Evolutionary conservation across 768 basidiomycete genomes (phyloP).

Genomic region (Russula earlei): DNA sequence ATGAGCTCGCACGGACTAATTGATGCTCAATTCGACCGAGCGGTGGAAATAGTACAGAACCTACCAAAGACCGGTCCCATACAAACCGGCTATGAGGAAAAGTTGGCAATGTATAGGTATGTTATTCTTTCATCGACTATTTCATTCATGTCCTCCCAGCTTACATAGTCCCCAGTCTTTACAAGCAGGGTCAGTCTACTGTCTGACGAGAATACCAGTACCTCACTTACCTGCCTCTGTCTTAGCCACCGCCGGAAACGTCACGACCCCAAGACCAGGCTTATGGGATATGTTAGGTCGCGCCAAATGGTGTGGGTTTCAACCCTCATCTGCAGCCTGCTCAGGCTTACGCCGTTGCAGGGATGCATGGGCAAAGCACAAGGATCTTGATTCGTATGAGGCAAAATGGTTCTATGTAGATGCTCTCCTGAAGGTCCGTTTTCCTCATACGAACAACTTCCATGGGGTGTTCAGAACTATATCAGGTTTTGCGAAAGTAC

Average conservation of each 20-base stretch:
- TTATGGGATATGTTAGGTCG: constrained; percentile 87
- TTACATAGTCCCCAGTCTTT: constrained; percentile 43
- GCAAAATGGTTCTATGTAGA: constrained; percentile 90
- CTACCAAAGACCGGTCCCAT: constrained; percentile 92
- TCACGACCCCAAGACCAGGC: constrained; percentile 65
- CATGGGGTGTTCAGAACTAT: background rate
- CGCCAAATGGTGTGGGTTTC: constrained; percentile 74
- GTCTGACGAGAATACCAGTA: background rate
- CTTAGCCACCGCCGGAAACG: constrained; percentile 84
- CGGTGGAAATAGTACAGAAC: constrained; percentile 88
- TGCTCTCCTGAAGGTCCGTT: constrained; percentile 65
- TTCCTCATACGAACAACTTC: background rate
- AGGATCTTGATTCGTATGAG: constrained; percentile 64
- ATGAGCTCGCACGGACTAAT: constrained; percentile 64
- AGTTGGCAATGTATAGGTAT: constrained; percentile 86
- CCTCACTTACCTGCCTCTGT: background rate
- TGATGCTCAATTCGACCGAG: constrained; percentile 83
- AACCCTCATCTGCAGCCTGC: constrained; percentile 10
- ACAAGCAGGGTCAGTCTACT: constrained; percentile 73
- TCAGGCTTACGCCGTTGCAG: constrained; percentile 31
- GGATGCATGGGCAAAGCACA: constrained; percentile 95
- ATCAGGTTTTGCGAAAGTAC: constrained; percentile 68
- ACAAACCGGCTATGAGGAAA: constrained; percentile 93
- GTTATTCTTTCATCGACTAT: constrained; percentile 17
- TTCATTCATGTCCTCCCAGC: background rate